These are phyloP conservation scores for Ascochyta rabiei DNA, from an alignment of 2,329 filamentous ascomycete species.

Conservation along the genomic window DNA sequence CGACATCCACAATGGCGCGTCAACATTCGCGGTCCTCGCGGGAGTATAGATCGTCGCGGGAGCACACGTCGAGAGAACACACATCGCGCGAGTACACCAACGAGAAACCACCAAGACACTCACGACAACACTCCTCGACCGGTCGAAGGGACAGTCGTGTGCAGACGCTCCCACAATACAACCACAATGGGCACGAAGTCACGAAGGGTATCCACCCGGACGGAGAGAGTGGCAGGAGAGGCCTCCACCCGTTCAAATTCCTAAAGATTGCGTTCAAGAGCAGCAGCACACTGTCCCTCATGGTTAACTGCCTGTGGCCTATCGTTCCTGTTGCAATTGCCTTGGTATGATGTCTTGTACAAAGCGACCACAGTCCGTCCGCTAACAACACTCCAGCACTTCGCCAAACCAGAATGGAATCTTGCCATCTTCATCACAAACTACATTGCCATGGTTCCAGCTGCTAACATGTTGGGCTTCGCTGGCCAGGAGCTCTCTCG, in stretches of 20 bases:
- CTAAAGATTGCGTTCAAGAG: conserved; percentile 68
- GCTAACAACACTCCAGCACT: conserved; percentile 48
- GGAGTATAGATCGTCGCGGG: conserved; percentile 24
- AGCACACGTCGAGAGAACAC: conserved; percentile 14
- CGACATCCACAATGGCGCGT: conserved; percentile 23
- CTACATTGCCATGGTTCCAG: conserved; percentile 79
- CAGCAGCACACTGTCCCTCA: conserved; percentile 66
- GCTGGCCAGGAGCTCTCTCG: conserved; percentile 73
- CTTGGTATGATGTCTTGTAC: conserved; percentile 52
- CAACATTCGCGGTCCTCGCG: conserved; percentile 18
- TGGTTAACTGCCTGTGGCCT: conserved; percentile 76
- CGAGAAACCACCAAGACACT: conserved; percentile 30
- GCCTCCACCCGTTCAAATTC: conserved; percentile 69
- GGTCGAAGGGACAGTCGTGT: conserved; percentile 20
- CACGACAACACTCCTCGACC: conserved; percentile 16
- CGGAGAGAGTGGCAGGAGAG: conserved; percentile 72
- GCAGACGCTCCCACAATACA: conserved; percentile 44
- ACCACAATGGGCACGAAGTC: conserved; percentile 54
- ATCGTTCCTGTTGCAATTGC: conserved; percentile 74
- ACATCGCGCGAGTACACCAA: conserved; percentile 28
- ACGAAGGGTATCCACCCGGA: conserved; percentile 53
- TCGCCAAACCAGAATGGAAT: conserved; percentile 61
- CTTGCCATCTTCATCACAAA: conserved; percentile 71
- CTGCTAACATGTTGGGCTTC: conserved; percentile 77
- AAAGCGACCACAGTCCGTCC: not conserved